Evolutionary conservation across 1,284 basidiomycete species (phyloP), one percentile per base, ranked within the genome.

Genomic region (Jaminaea rosea): DNA sequence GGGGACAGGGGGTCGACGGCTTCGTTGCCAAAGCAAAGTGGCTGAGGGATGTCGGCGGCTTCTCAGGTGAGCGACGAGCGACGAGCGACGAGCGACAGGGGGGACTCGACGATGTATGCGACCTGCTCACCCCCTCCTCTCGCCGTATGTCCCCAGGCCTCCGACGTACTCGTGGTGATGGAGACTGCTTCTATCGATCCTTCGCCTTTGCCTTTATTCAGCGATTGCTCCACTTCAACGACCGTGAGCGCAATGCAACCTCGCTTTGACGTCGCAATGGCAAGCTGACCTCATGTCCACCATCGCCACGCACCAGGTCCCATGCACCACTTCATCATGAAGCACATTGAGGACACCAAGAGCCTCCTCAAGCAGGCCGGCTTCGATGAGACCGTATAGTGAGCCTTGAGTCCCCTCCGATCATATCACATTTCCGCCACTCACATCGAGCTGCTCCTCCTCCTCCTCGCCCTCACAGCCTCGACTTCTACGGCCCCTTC

Each of bases 111-210:
- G 10, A 11, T 26, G n/a, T n/a, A n/a, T n/a, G n/a, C n/a, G n/a
- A n/a, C n/a, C n/a, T n/a, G n/a, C n/a, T n/a, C n/a, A n/a, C n/a
- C n/a, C n/a, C n/a, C n/a, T n/a, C n/a, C n/a, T n/a, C n/a, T 24
- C 44, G 23, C 44, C 44, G 27, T 26, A 21, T 46, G 19, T n/a
- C 21, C 17, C 27, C 17, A 23, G 44, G 65, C 3, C 51, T 69
- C 7, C 59, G 65, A 15, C 49, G 61, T 0, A 52, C 61, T 3
- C 59, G 60, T n/a, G 63, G 67, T 1, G 69, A 71, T 58, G 69
- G 69, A 0, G 65, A 69, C 37, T 71, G 69, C 55, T 71, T 71
- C 57, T 68, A 70, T 50, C 58, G 69, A 9, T 59, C 63, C 0
- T 67, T 71, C 21, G 66, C 60, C 1, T 71, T 69, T 46, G 61